Percentiles rank a stretch among this genome's conserved stretches.
Evolutionary conservation across 495 filamentous ascomycete species (phyloP).

Genomic region (Neurospora sp.): DNA sequence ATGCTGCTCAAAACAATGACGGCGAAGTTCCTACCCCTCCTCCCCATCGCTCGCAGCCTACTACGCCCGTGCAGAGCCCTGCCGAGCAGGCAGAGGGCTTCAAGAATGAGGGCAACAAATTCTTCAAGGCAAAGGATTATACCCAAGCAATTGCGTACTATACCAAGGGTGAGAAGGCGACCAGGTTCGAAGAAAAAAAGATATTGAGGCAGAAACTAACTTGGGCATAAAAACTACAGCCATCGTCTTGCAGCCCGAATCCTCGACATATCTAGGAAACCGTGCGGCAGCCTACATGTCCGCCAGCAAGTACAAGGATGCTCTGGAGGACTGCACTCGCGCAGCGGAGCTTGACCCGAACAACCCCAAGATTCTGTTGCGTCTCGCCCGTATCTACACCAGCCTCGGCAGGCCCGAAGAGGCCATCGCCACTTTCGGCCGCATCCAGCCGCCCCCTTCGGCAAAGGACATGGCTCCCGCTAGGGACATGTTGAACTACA

Average conservation of each 20-base stretch:
- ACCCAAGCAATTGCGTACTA: conserved; percentile 80
- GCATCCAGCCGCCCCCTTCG: conserved; percentile 65
- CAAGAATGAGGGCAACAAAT: conserved; percentile 91
- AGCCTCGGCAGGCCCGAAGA: conserved; percentile 76
- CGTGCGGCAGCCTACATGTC: conserved; percentile 90
- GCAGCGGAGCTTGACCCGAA: conserved; percentile 72
- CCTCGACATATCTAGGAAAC: conserved; percentile 88
- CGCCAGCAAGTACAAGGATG: conserved; percentile 62
- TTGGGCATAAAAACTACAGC: conserved; percentile 41
- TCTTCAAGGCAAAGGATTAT: conserved; percentile 88
- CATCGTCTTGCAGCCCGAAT: conserved; percentile 66
- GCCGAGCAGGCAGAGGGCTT: conserved; percentile 72
- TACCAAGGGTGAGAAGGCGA: conserved; percentile 60
- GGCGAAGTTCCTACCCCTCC: conserved; percentile 63
- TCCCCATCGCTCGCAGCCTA: conserved; percentile 59
- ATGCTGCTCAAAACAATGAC: conserved; percentile 29
- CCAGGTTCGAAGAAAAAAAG: neutral
- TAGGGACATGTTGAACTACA: conserved; percentile 71
- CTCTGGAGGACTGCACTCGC: conserved; percentile 72
- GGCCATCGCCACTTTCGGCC: conserved; percentile 66
- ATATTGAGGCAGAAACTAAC: conserved; percentile 2
- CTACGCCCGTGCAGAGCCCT: conserved; percentile 43
- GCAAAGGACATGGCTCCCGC: conserved; percentile 73
- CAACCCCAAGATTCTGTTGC: conserved; percentile 79
- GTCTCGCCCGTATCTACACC: conserved; percentile 81